A percentile compares a stretch with the other conserved stretches of the same genome.
phyloP scores from a whole-genome alignment of 2,329 filamentous ascomycete genomes.

The Xylaria sp. region DNA sequence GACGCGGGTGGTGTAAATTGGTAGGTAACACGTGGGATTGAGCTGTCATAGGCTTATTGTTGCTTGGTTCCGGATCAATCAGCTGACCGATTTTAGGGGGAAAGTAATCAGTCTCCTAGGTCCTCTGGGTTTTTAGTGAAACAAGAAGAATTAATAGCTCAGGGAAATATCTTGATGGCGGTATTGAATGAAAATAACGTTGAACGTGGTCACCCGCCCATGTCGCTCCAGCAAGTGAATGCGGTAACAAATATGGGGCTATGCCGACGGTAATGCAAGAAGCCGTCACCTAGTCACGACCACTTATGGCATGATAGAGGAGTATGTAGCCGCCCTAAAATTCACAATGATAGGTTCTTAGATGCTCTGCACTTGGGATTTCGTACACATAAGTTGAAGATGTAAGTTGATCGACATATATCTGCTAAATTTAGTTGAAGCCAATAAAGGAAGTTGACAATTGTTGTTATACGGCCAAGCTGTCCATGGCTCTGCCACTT shows the following conservation, averaged over 20 bases:
- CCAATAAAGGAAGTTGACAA: not conserved
- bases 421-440: not conserved
- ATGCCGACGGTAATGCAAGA: not conserved
- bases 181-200: not conserved
- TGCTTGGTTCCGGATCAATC: not conserved
- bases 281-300: not conserved
- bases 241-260: not conserved
- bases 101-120: not conserved
- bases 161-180: not conserved
- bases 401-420: too few species aligned
- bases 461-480: not conserved
- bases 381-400: too few species aligned
- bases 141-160: not conserved
- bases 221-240: not conserved
- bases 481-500: too few species aligned
- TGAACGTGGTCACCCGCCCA: too few species aligned
- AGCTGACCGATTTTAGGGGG: not conserved
- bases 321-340: not conserved
- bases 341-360: not conserved
- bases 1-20: slow-evolving; percentile 10
- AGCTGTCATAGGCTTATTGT: not conserved
- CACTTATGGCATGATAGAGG: not conserved
- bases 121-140: not conserved
- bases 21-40: slow-evolving; percentile 20
- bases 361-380: too few species aligned